Percentiles rank a stretch among this genome's conserved stretches.
phyloP scores from a whole-genome alignment of 176 grass and related monocot genomes.

The Rhipidocladum racemiflorum region DNA sequence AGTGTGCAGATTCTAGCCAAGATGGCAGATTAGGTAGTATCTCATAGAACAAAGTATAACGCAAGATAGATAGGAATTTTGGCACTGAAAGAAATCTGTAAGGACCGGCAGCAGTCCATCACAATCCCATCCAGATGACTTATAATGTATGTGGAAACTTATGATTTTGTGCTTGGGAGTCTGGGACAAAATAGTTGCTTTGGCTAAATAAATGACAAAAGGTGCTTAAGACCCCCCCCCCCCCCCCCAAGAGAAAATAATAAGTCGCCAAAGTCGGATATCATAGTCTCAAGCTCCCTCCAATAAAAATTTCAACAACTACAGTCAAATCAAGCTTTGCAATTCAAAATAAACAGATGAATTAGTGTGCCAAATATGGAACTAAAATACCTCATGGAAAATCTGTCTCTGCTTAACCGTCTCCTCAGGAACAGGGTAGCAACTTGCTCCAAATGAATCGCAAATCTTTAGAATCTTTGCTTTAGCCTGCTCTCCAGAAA shows the following conservation, averaged over 20 bases:
- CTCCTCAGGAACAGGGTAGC: slow-evolving; percentile 97
- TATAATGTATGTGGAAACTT: neutral
- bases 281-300: neutral
- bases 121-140: neutral
- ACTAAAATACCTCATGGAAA: slow-evolving; percentile 69
- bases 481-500: slow-evolving; percentile 96
- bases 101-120: neutral
- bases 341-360: neutral
- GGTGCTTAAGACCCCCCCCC: neutral
- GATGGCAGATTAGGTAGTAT: neutral
- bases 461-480: slow-evolving; percentile 91
- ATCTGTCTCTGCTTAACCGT: slow-evolving; percentile 86
- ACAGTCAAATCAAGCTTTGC: neutral
- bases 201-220: neutral
- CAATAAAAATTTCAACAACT: neutral
- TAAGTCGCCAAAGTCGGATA: neutral
- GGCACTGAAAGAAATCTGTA: neutral
- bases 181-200: neutral
- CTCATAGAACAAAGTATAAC: neutral
- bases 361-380: neutral
- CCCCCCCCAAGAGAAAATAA: neutral
- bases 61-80: neutral
- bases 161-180: neutral
- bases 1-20: neutral
- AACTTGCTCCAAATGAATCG: slow-evolving; percentile 88